Percentiles rank a stretch among this genome's conserved stretches.
These are phyloP conservation scores for Phialocephala subalpina DNA, from an alignment of 2,329 filamentous ascomycete species.

Conservation along the genomic window DNA sequence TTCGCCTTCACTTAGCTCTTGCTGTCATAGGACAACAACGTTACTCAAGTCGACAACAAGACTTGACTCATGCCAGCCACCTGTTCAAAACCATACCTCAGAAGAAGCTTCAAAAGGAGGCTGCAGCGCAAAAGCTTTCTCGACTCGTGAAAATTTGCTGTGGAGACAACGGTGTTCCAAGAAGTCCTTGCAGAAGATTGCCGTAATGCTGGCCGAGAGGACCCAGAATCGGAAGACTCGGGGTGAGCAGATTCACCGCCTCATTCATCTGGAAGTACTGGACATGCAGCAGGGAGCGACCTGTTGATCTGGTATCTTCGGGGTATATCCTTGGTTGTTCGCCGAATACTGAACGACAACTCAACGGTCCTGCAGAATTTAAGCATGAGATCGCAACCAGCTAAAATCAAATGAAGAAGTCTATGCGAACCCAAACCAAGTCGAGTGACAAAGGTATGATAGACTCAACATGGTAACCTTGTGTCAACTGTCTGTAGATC, in stretches of 20 bases:
- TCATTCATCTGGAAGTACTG: neutral
- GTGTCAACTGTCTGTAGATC: neutral
- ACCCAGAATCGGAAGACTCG: neutral
- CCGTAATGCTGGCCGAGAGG: neutral
- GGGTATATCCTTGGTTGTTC: neutral
- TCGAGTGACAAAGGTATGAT: neutral
- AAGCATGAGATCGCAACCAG: neutral
- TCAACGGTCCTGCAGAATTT: neutral
- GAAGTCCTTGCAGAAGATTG: neutral
- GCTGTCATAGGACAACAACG: neutral
- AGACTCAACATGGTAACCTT: neutral
- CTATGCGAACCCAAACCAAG: neutral
- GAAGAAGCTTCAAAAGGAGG: neutral
- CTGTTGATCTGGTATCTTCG: neutral
- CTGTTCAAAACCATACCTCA: neutral
- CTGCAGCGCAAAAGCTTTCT: neutral
- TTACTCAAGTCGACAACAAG: neutral
- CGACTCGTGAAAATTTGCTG: neutral
- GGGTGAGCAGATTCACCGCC: neutral
- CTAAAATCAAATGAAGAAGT: neutral
- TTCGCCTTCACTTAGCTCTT: neutral
- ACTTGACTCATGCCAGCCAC: constrained; percentile 5
- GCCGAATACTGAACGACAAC: neutral
- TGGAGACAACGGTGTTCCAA: neutral
- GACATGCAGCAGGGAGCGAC: neutral